Percentiles rank a stretch among this genome's conserved stretches.
Conservation (phyloP, 140 eudicot genomes). For the Stevia rebaudiana region DNA sequence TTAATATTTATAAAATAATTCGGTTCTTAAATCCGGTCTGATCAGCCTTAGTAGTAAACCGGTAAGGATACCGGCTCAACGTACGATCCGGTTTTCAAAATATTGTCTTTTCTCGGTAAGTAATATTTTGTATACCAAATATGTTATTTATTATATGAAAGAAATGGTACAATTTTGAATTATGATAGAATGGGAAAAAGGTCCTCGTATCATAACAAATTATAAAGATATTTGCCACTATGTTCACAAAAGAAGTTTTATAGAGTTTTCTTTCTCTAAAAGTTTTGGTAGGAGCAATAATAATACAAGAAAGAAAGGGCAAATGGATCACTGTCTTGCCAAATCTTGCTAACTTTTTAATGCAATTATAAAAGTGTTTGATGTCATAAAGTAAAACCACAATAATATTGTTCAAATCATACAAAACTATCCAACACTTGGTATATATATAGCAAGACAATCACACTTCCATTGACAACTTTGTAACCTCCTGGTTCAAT, state of each 20-base stretch:
- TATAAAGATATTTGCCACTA: constrained; percentile 35
- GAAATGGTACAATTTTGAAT: constrained; percentile 5
- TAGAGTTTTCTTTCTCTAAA: constrained; percentile 22
- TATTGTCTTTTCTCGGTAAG: background rate
- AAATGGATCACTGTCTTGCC: constrained; percentile 33
- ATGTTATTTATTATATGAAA: background rate
- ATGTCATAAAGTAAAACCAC: constrained; percentile 30
- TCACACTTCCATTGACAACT: constrained; percentile 26
- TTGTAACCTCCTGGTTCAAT: constrained; percentile 24
- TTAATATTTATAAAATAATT: no score
- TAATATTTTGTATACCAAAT: background rate
- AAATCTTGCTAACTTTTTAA: constrained; percentile 37
- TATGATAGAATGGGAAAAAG: constrained; percentile 24
- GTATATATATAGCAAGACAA: constrained; percentile 23
- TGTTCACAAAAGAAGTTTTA: constrained; percentile 26
- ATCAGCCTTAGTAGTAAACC: no score
- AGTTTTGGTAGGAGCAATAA: constrained; percentile 24
- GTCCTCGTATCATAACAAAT: constrained; percentile 2
- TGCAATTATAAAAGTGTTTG: constrained; percentile 31
- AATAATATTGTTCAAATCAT: constrained; percentile 17
- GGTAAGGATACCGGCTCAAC: no score
- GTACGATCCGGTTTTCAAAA: no score
- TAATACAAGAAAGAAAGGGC: constrained; percentile 30
- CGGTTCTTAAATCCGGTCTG: no score
- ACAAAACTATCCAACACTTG: constrained; percentile 18